A percentile compares a stretch with the other conserved stretches of the same genome.
phyloP scores from a whole-genome alignment of 1,284 basidiomycete species.

The Hortiboletus rubellus region DNA sequence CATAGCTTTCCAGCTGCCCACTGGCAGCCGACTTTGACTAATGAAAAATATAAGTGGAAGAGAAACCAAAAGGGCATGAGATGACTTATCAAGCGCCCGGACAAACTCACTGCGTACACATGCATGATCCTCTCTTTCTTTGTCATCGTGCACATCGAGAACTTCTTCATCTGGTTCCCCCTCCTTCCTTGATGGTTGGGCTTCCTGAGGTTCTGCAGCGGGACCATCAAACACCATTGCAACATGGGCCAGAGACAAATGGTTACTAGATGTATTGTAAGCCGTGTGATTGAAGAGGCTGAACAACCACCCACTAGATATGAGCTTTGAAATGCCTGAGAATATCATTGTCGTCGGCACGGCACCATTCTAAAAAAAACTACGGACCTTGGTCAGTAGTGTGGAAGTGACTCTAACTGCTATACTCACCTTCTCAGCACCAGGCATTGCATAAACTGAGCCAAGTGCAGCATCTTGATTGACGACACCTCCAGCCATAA shows the following conservation, averaged over 20 bases:
- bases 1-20: not conserved
- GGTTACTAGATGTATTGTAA: not conserved
- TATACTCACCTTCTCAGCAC: not conserved
- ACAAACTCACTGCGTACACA: not conserved
- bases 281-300: not conserved
- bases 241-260: not conserved
- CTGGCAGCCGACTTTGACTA: not conserved
- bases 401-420: too few species aligned
- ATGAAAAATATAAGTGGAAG: not conserved
- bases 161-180: too few species aligned
- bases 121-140: too few species aligned
- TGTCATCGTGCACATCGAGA: too few species aligned
- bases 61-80: too few species aligned
- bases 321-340: not conserved
- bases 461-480: not conserved
- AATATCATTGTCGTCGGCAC: not conserved
- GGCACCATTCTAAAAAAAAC: not conserved
- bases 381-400: not conserved
- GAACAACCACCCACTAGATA: not conserved
- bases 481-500: not conserved
- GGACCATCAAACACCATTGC: not conserved
- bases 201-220: too few species aligned
- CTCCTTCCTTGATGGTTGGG: too few species aligned
- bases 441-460: not conserved
- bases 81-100: too few species aligned